phyloP scores from a whole-genome alignment of 2,329 filamentous ascomycete species.

The Pseudofabraea citricarpa region DNA sequence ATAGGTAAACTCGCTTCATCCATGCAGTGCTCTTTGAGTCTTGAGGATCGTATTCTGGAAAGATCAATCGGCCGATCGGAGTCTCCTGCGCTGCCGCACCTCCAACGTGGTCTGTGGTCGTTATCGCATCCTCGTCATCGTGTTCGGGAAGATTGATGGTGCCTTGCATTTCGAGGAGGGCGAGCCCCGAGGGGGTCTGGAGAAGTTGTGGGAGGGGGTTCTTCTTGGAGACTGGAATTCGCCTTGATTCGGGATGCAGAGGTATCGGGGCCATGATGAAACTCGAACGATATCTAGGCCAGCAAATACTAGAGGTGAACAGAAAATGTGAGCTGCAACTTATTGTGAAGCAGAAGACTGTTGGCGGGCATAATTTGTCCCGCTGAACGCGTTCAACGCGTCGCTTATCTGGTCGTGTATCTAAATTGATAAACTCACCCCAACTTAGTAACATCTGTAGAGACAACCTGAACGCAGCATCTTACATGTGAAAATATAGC shows the following conservation, averaged over 20 bases:
- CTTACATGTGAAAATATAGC: too few species aligned
- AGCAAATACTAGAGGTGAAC: too few species aligned
- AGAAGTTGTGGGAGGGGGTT: constrained; percentile 73
- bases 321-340: too few species aligned
- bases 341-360: too few species aligned
- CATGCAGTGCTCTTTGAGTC: constrained; percentile 58
- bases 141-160: constrained; percentile 69
- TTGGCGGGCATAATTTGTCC: too few species aligned
- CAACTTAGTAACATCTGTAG: too few species aligned
- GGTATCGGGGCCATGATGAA: constrained; percentile 1
- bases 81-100: constrained; percentile 32
- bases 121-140: constrained; percentile 27
- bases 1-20: constrained; percentile 89
- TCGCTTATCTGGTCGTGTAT: too few species aligned
- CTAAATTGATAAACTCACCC: too few species aligned
- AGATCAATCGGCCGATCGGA: constrained; percentile 68
- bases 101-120: constrained; percentile 23
- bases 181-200: constrained; percentile 83
- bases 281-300: too few species aligned
- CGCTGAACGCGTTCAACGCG: too few species aligned
- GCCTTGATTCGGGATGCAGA: not conserved
- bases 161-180: constrained; percentile 88
- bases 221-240: not conserved
- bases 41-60: constrained; percentile 66
- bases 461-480: too few species aligned